Conservation (phyloP, 129 eudicot genomes). For the Arctium lappa region DNA sequence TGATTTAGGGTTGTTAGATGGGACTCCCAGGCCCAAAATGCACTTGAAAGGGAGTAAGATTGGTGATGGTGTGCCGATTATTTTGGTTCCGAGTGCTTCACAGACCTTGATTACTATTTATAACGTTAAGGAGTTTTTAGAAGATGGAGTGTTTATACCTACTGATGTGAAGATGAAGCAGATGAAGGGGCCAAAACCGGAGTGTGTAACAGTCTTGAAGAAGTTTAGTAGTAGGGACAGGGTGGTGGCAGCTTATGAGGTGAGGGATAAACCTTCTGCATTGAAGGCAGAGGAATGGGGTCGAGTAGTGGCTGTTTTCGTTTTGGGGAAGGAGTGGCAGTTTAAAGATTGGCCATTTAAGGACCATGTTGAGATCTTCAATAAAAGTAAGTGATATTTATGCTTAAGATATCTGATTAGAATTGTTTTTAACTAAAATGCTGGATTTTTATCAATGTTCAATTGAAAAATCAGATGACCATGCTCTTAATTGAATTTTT, state of each 20-base stretch:
- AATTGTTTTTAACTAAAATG: not conserved
- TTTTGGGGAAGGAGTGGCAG: constrained; percentile 98
- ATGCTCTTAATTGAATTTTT: not conserved
- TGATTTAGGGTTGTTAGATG: constrained; percentile 47
- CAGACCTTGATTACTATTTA: constrained; percentile 88
- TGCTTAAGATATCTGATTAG: not conserved
- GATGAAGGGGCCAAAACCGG: constrained; percentile 89
- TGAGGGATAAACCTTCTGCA: constrained; percentile 89
- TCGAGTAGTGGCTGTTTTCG: constrained; percentile 91
- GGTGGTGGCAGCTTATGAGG: constrained; percentile 92
- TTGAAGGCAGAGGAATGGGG: constrained; percentile 94
- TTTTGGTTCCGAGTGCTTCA: constrained; percentile 89
- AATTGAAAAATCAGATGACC: not conserved
- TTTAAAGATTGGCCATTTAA: constrained; percentile 98
- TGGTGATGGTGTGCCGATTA: constrained; percentile 95
- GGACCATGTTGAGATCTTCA: constrained; percentile 96
- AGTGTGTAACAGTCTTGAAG: constrained; percentile 94
- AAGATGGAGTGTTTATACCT: constrained; percentile 92
- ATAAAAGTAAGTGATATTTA: constrained; percentile 58
- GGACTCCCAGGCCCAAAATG: constrained; percentile 50
- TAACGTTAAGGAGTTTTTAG: constrained; percentile 97
- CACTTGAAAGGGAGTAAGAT: constrained; percentile 70
- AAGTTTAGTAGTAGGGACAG: constrained; percentile 93
- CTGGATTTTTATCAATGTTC: not conserved
- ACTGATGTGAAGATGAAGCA: constrained; percentile 92